Base-by-base conservation (phyloP, 2,329 filamentous ascomycete genomes). In the Ophiostoma sp. region DNA sequence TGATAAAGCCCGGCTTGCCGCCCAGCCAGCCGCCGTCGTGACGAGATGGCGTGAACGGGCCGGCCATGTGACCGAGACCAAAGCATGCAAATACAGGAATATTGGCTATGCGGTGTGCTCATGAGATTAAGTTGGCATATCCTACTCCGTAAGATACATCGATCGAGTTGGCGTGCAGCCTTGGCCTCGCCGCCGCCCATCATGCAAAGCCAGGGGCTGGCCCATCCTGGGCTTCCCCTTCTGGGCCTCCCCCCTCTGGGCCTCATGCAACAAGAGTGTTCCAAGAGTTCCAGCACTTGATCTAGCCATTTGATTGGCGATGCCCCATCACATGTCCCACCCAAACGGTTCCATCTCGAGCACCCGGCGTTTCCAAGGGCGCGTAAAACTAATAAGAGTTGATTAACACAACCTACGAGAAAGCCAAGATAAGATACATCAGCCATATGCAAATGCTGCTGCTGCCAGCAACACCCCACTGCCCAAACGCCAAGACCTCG, bases 291-390 rank as follows among this genome's bases (percentile, higher is more conserved):
- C 79, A 79, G 76, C 74, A 73, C 68, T 68, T 69, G 49, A 72
- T 69, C 69, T 70, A 70, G 70, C 44, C 65, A 71, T 60, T 41
- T 79, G 76, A 81, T 81, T 82, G 78, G 80, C 66, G 71, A 68
- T 70, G 66, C 65, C 71, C 74, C 72, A 72, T 69, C 71, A 72
- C 40, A 73, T 74, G 72, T 71, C 74, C 72, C 67, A 66, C 67
- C 60, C 11, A 49, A 38, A 41, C 49, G 58, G 60, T 63, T 63
- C 65, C 64, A 67, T 73, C 73, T 73, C 49, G 18, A 73, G 74
- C 75, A 77, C 74, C 73, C 73, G 74, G 74, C 71, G 72, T 74
- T 79, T 78, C 76, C 77, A 77, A 78, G 76, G 79, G 80, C 80
- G 80, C 77, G 75, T 81, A 80, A 27, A 27, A 27, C 27, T 27